Base-by-base conservation (phyloP, 352 stramenopile species). In the Phytophthora tubulina region DNA sequence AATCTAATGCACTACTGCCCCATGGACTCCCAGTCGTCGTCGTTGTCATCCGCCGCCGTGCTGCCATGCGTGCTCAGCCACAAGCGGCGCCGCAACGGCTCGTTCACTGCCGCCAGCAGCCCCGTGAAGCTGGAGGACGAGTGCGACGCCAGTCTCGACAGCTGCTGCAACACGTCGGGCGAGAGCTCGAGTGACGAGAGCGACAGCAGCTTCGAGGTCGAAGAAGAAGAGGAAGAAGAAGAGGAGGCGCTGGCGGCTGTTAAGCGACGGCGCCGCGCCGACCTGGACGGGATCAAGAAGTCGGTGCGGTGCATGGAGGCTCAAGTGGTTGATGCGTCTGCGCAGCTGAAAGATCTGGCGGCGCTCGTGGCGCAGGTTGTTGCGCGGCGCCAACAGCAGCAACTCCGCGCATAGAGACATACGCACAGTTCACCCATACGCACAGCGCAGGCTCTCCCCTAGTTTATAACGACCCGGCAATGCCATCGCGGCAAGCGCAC, bases 311-410 rank as follows among this genome's bases (percentile, higher is more conserved):
- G 35, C 21, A 76, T 91, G 50, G 74, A 88, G 44, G 72, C 55
- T 38, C 75, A 89, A 48, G 81, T 91, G 15, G 65, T 76, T 10
- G 67, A 75, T 31, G 80, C 81, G n/a, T 73, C 79, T 2, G 64
- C 73, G 15, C 79, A 81, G 49, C 67, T 91, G 48, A 73, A 55
- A 30, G 84, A 87, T 15, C 72, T 91, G 21, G 74, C 78, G 30
- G 71, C 73, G 30, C 72, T 91, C 27, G 71, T 91, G 58, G 56
- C 68, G 21, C 64, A 76, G 31, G 73, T 81, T 50, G 73, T 79
- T 15, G 78, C 73, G 9, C 78, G 69, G 44, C 78, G 67, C 48
- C 76, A 86, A 63, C 66, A 58, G 27, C 58, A 59, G n/a, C 33
- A 52, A n/a, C 69, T 31, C 38, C 39, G 35, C 9, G 46, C 32